Evolutionary conservation across 164 flowering plant species (phyloP), one percentile per base, ranked within the genome.

Genomic region (Piper betle): DNA sequence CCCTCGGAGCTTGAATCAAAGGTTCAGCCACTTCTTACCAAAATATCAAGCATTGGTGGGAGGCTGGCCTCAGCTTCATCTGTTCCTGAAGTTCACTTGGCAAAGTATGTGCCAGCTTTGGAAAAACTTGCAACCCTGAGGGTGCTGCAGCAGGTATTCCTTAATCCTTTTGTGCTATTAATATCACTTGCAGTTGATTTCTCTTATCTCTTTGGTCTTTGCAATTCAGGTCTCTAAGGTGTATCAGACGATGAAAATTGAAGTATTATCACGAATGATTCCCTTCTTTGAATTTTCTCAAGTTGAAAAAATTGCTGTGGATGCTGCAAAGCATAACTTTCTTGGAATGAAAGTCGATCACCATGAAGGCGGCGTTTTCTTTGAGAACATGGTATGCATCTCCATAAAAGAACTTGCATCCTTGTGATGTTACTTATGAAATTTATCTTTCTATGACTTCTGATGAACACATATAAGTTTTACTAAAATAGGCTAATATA

Each of bases 121-220:
- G 92, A 93, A 66, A 93, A 82, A 73, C 88, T 93, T 50, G 80
- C 88, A 42, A 81, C 91, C 19, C 70, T 93, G 68, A 82, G 97
- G 72, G 68, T 85, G 78, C 88, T 90, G 50, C 92, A 86, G 74
- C 97, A 90, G 99, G 97, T 93, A 25, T 25, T 25, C 33, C 33
- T 25, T 25, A 25, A 25, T 25, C 33, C 33, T 25, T 25, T 25
- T 25, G 33, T 25, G 33, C 33, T 25, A 25, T 25, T 25, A 25
- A 25, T 25, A 25, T 25, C 33, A 25, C 33, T 25, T 25, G 33
- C 33, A 25, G 33, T 25, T 25, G 33, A 25, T 25, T 25, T 25
- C 33, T 25, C 33, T 19, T 56, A n/a, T 15, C 39, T 46, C 43
- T 9, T 33, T 57, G 11, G 62, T 41, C 43, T 63, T 37, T 53